These are phyloP conservation scores for Coemansia sp. DNA, from an alignment of 192 early-diverging fungal genomes.

Conservation along the genomic window DNA sequence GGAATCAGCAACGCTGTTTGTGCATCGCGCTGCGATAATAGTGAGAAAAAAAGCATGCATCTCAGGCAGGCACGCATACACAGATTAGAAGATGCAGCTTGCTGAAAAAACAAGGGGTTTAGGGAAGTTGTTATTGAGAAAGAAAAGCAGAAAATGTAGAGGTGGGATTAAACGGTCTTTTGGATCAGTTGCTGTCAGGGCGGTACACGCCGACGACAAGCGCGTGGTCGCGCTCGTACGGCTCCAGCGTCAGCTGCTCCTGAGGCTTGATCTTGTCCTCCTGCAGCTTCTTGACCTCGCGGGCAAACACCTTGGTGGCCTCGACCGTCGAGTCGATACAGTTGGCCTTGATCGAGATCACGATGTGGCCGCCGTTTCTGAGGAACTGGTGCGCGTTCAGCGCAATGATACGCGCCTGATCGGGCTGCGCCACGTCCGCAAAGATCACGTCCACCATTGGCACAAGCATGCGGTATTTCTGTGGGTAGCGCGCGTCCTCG, in stretches of 20 bases:
- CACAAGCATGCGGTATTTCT: constrained; percentile 99
- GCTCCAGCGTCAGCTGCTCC: constrained; percentile 96
- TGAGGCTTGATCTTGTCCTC: constrained; percentile 86
- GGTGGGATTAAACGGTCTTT: constrained; percentile 5
- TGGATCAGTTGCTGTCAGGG: constrained; percentile 33
- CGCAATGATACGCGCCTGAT: constrained; percentile 98
- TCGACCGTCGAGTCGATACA: constrained; percentile 99
- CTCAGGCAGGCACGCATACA: background rate
- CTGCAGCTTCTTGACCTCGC: constrained; percentile 93
- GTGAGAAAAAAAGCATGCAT: background rate
- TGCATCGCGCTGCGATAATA: too few species aligned
- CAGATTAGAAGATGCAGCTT: background rate
- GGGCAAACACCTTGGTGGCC: constrained; percentile 93
- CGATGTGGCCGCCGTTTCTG: constrained; percentile 95
- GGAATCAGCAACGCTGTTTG: too few species aligned
- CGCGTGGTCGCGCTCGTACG: constrained; percentile 99
- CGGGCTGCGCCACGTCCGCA: constrained; percentile 99
- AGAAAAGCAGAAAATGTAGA: constrained; percentile 10
- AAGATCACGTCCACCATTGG: constrained; percentile 98
- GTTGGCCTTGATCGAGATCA: constrained; percentile 99
- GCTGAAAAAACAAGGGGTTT: background rate
- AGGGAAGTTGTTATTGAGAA: constrained; percentile 1
- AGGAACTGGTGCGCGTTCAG: constrained; percentile 98
- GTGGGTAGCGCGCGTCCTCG: constrained; percentile 98
- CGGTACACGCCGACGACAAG: constrained; percentile 90